phyloP scores from a whole-genome alignment of 805 yeast genomes.

The Yarrowia sp. region DNA sequence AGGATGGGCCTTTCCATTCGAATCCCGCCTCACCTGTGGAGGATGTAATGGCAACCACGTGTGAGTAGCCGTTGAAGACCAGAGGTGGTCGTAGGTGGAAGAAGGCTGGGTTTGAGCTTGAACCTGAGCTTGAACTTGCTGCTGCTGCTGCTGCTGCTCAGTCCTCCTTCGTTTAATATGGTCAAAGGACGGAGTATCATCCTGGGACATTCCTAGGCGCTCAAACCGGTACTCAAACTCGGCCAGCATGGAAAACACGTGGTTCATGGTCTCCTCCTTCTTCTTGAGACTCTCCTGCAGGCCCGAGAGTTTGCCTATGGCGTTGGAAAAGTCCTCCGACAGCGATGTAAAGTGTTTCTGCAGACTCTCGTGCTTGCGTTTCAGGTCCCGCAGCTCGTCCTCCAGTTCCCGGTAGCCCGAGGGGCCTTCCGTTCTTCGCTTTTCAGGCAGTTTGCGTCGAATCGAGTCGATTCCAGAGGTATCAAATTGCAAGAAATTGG shows the following conservation, averaged over 20 bases:
- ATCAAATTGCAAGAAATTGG: slow-evolving; percentile 80
- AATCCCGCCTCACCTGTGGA: slow-evolving; percentile 16
- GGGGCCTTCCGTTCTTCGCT: slow-evolving; percentile 40
- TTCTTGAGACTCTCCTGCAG: slow-evolving; percentile 38
- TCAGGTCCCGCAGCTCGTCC: slow-evolving; percentile 30
- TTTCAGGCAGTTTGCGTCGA: slow-evolving; percentile 74
- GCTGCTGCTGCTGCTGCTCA: background rate
- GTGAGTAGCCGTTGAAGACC: slow-evolving; percentile 11
- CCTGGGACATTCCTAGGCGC: slow-evolving; percentile 26
- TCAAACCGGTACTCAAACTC: slow-evolving; percentile 37
- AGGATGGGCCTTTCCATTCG: slow-evolving; percentile 14
- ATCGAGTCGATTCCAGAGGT: slow-evolving; percentile 83
- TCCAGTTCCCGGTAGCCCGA: slow-evolving; percentile 32
- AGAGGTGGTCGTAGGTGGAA: slow-evolving; percentile 7
- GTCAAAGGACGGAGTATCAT: slow-evolving; percentile 23
- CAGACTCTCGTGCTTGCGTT: slow-evolving; percentile 33
- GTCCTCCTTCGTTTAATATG: slow-evolving; percentile 15
- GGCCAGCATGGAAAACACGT: slow-evolving; percentile 32
- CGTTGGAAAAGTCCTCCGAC: slow-evolving; percentile 31
- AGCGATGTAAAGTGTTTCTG: slow-evolving; percentile 33
- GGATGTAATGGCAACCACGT: slow-evolving; percentile 27
- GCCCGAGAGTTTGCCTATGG: slow-evolving; percentile 11
- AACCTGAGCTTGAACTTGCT: background rate
- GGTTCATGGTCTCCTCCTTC: slow-evolving; percentile 39
- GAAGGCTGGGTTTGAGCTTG: too few relatives aligned